Evolutionary conservation across 1,284 basidiomycete species (phyloP).

Genomic region (Moesziomyces sp.): DNA sequence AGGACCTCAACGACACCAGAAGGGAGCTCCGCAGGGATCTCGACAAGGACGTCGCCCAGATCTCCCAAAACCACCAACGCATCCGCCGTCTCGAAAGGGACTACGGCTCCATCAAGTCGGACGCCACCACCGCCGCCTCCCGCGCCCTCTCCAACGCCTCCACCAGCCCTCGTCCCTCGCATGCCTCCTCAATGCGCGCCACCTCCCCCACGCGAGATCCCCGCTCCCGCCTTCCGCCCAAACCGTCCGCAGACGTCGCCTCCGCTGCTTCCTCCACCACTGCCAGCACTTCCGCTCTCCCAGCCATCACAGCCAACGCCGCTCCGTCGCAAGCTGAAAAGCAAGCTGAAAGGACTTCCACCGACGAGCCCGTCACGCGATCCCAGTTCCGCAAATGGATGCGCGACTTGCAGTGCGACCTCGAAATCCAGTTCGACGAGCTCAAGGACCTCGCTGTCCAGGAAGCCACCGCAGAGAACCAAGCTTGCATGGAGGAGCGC

Average conservation of each 20-base stretch:
- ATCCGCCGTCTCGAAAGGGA: conserved; percentile 12
- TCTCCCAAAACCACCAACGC: conserved; percentile 14
- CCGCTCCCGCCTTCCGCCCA: conserved; percentile 5
- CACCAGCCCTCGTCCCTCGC: conserved; percentile 5
- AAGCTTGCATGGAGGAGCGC: conserved; percentile 21
- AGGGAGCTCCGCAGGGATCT: conserved; percentile 16
- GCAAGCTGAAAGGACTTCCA: not conserved
- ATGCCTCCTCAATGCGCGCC: not conserved
- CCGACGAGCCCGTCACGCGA: conserved; percentile 8
- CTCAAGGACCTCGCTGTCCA: conserved; percentile 21
- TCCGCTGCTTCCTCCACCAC: not conserved
- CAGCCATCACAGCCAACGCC: not conserved
- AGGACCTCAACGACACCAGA: not conserved
- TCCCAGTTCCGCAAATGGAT: conserved; percentile 27
- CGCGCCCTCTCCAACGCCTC: conserved; percentile 8
- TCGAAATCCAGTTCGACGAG: conserved; percentile 32
- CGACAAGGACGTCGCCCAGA: conserved; percentile 31
- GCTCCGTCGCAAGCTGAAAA: not conserved
- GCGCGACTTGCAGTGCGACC: conserved; percentile 5
- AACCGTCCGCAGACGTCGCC: not conserved
- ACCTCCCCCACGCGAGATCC: conserved; percentile 13
- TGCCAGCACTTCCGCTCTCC: not conserved
- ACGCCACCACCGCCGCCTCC: not conserved
- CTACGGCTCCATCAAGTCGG: not conserved
- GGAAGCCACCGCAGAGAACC: conserved; percentile 21